Evolutionary conservation across 371 early-diverging fungal genomes (phyloP).

Genomic region (Mucor irregularis): DNA sequence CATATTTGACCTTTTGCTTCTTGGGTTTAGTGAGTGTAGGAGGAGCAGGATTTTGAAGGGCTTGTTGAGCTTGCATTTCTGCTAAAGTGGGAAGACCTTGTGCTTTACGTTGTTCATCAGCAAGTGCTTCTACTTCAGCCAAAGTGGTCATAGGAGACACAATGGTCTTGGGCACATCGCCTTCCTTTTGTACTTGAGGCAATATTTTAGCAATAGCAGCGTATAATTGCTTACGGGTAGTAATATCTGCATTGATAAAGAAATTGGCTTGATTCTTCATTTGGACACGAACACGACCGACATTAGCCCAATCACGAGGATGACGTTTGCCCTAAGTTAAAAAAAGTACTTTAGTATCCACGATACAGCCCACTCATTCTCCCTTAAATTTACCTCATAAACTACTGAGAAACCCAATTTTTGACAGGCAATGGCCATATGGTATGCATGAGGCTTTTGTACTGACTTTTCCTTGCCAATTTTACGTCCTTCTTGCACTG

Average conservation of each 20-base stretch:
- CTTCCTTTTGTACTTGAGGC: constrained; percentile 39
- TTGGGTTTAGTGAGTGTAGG: constrained; percentile 19
- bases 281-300: constrained; percentile 59
- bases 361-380: not conserved
- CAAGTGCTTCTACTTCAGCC: constrained; percentile 40
- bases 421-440: constrained; percentile 65
- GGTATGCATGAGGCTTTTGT: constrained; percentile 63
- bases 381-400: constrained; percentile 47
- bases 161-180: constrained; percentile 34
- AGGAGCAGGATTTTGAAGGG: constrained; percentile 25
- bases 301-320: constrained; percentile 63
- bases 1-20: constrained; percentile 48
- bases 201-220: constrained; percentile 36
- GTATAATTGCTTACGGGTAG: constrained; percentile 39
- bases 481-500: constrained; percentile 53
- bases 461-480: constrained; percentile 49
- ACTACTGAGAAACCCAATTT: constrained; percentile 56
- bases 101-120: constrained; percentile 49
- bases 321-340: constrained; percentile 45
- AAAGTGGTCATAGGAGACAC: constrained; percentile 39
- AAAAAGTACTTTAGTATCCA: not conserved
- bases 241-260: constrained; percentile 28
- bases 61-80: constrained; percentile 34
- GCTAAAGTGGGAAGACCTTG: constrained; percentile 50
- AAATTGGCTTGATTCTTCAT: constrained; percentile 42